phyloP scores from a whole-genome alignment of 2,329 filamentous ascomycete species.

The Cadophora sp. region DNA sequence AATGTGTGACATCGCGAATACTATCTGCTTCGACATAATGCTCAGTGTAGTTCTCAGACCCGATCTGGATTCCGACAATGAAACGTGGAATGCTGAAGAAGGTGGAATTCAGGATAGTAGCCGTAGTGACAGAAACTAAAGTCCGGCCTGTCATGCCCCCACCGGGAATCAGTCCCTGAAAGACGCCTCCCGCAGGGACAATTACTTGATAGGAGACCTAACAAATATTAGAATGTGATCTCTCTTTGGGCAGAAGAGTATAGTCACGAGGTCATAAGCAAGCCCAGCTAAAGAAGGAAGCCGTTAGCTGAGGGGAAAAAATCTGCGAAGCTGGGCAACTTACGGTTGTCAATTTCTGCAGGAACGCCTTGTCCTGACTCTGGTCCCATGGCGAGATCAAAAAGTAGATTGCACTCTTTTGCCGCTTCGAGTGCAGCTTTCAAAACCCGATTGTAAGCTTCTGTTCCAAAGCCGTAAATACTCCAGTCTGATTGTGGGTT shows the following conservation, averaged over 20 bases:
- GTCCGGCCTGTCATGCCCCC: background rate
- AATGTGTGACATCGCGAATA: conserved; percentile 9
- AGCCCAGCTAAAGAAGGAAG: background rate
- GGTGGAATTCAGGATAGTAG: background rate
- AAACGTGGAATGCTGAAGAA: background rate
- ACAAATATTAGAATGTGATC: background rate
- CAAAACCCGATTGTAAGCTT: conserved; percentile 33
- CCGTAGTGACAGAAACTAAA: conserved; percentile 2
- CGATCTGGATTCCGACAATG: background rate
- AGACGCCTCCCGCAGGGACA: background rate
- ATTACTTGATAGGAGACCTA: background rate
- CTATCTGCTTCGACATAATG: background rate
- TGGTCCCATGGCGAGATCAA: conserved; percentile 1
- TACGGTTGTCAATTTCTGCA: too few species aligned
- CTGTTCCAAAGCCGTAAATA: conserved; percentile 51
- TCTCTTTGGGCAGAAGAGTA: background rate
- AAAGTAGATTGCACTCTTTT: conserved; percentile 29
- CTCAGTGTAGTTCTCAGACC: background rate
- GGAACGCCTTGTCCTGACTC: too few species aligned
- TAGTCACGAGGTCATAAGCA: background rate
- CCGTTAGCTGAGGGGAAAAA: background rate
- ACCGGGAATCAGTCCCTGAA: background rate
- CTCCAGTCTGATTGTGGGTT: conserved; percentile 39
- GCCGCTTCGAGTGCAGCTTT: conserved; percentile 9
- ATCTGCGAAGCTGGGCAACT: background rate